phyloP scores from a whole-genome alignment of 1,139 yeast genomes.

The Zygoascus hellenicus region DNA sequence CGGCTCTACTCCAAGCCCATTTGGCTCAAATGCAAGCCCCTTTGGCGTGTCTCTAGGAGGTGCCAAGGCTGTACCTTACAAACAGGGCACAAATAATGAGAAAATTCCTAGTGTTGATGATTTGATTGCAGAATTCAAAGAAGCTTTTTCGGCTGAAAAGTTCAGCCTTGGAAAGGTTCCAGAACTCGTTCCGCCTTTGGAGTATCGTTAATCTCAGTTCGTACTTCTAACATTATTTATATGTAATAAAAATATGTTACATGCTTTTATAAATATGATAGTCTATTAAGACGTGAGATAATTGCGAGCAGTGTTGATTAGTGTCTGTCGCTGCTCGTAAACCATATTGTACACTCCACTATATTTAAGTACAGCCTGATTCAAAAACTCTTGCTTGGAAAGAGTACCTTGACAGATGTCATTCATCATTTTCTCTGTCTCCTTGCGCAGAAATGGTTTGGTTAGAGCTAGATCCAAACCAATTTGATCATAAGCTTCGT shows the following conservation, averaged over 20 bases:
- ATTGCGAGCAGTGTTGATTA: constrained; percentile 13
- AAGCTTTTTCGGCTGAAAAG: constrained; percentile 45
- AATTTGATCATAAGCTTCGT: constrained; percentile 80
- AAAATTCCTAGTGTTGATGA: constrained; percentile 35
- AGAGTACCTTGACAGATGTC: constrained; percentile 62
- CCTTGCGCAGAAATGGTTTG: constrained; percentile 80
- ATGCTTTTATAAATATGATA: neutral
- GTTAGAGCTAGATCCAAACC: constrained; percentile 71
- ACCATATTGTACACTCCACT: constrained; percentile 40
- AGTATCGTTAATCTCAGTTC: constrained; percentile 32
- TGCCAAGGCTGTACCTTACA: constrained; percentile 13
- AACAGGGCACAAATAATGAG: constrained; percentile 37
- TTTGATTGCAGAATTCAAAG: constrained; percentile 40
- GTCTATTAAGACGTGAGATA: constrained; percentile 1
- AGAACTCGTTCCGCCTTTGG: constrained; percentile 70
- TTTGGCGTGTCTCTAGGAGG: neutral
- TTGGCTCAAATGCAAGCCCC: neutral
- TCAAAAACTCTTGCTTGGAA: constrained; percentile 50
- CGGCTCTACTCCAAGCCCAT: neutral
- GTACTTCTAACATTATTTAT: neutral
- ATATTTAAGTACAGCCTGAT: constrained; percentile 54
- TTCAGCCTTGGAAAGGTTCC: constrained; percentile 71
- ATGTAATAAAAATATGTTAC: neutral
- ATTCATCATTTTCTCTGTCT: constrained; percentile 62
- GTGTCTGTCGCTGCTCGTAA: constrained; percentile 23